Conservation (phyloP, 345 rosid species). For the Citrus sinensis region DNA sequence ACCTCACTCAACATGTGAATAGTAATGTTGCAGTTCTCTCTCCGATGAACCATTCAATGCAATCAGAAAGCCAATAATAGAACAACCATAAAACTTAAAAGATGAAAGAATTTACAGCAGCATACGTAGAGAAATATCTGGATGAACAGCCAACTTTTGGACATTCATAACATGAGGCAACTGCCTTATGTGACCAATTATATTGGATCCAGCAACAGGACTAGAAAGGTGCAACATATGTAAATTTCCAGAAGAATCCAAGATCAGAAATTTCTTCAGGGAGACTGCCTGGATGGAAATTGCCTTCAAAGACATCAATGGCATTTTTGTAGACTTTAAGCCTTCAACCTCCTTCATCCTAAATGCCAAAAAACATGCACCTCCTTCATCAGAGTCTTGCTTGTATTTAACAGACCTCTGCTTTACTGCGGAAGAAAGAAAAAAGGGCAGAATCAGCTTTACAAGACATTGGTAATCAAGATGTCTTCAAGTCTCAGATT, state of each 20-base stretch:
- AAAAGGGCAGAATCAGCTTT: conserved; percentile 12
- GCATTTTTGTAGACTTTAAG: conserved; percentile 23
- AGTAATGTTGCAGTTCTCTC: neutral
- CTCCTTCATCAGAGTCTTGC: conserved; percentile 40
- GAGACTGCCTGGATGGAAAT: conserved; percentile 59
- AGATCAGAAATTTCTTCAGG: conserved; percentile 47
- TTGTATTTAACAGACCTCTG: conserved; percentile 43
- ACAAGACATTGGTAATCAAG: conserved; percentile 8
- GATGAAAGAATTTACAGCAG: conserved; percentile 7
- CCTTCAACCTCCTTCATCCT: conserved; percentile 28
- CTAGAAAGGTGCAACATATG: conserved; percentile 47
- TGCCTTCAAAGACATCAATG: conserved; percentile 36
- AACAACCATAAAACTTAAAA: conserved; percentile 8
- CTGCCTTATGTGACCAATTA: conserved; percentile 41
- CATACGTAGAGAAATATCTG: conserved; percentile 65
- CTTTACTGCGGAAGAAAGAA: conserved; percentile 46
- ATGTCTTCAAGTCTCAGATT: neutral
- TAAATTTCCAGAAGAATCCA: conserved; percentile 61
- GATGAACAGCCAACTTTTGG: conserved; percentile 62
- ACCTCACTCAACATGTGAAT: neutral
- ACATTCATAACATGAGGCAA: conserved; percentile 61
- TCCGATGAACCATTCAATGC: neutral
- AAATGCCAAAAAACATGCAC: conserved; percentile 47
- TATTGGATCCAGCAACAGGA: conserved; percentile 31
- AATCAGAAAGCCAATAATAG: neutral